phyloP scores from a whole-genome alignment of 2,329 filamentous ascomycete genomes.

The Penicillium brevicompactum region DNA sequence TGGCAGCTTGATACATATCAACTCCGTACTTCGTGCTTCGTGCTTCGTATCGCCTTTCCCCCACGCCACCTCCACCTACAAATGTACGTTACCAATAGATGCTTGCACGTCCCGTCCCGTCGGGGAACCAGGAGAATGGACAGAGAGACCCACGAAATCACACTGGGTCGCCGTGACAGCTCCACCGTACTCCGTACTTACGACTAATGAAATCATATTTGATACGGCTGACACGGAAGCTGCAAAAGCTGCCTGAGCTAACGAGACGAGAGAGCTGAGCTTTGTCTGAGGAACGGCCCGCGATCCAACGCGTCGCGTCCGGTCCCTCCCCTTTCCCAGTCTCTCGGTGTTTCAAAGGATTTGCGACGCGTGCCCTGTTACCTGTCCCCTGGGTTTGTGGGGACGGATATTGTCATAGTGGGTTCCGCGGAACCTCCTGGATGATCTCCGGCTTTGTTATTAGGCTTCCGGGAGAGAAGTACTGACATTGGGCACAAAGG shows the following conservation, averaged over 20 bases:
- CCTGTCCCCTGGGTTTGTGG: constrained; percentile 12
- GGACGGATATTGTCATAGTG: background rate
- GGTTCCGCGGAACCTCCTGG: background rate
- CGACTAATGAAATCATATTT: background rate
- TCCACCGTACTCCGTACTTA: constrained; percentile 6
- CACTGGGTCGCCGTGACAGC: constrained; percentile 12
- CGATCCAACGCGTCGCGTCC: constrained; percentile 12
- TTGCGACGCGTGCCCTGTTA: constrained; percentile 6
- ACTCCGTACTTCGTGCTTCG: background rate
- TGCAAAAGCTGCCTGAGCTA: background rate
- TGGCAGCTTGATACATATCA: background rate
- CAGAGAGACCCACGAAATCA: constrained; percentile 1
- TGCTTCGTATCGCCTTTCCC: background rate
- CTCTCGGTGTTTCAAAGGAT: constrained; percentile 10
- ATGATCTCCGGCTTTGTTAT: background rate
- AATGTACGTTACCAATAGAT: constrained; percentile 8
- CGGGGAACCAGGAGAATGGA: constrained; percentile 13
- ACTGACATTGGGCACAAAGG: background rate
- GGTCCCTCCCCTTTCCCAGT: constrained; percentile 6
- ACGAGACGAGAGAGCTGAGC: background rate
- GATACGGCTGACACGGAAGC: background rate
- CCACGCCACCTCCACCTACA: background rate
- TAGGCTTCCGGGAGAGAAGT: background rate
- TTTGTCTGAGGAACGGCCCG: constrained; percentile 12
- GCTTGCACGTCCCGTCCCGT: constrained; percentile 11